Evolutionary conservation across 176 grass and related monocot species (phyloP).

Genomic region (Oryza brachyantha): DNA sequence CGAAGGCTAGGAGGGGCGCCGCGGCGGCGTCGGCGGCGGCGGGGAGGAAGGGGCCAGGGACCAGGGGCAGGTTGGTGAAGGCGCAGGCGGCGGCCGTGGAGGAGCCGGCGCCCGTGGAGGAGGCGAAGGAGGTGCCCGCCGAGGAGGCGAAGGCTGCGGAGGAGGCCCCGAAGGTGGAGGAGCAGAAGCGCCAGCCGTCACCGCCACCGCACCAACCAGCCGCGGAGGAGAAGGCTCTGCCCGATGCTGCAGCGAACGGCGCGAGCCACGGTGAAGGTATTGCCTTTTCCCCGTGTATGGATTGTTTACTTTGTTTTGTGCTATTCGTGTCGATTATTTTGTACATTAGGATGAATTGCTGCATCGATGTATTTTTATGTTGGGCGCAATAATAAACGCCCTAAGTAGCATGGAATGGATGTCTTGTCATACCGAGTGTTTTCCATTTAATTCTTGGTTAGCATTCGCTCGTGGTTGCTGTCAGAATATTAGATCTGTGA

Average conservation of each 20-base stretch:
- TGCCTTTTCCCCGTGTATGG: neutral
- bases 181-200: slow-evolving; percentile 36
- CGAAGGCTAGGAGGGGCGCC: slow-evolving; percentile 50
- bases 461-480: neutral
- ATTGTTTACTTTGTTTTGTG: slow-evolving; percentile 8
- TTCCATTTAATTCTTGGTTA: neutral
- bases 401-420: neutral
- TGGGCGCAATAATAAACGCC: neutral
- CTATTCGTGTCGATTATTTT: neutral
- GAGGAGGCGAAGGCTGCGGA: slow-evolving; percentile 38
- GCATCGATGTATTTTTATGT: neutral
- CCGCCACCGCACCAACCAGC: neutral
- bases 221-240: slow-evolving; percentile 16
- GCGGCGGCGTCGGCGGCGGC: slow-evolving; percentile 25
- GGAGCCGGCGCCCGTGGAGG: slow-evolving; percentile 21
- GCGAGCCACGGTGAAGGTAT: slow-evolving; percentile 52
- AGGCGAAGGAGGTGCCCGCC: slow-evolving; percentile 13
- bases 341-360: neutral
- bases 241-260: slow-evolving; percentile 16
- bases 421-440: neutral
- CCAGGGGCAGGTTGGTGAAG: slow-evolving; percentile 23
- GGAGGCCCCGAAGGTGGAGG: slow-evolving; percentile 43
- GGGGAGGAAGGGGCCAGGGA: slow-evolving; percentile 29
- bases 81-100: slow-evolving; percentile 16
- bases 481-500: neutral